These are phyloP conservation scores for Sicyos edulis DNA, from an alignment of 306 rosid genomes.

Conservation along the genomic window DNA sequence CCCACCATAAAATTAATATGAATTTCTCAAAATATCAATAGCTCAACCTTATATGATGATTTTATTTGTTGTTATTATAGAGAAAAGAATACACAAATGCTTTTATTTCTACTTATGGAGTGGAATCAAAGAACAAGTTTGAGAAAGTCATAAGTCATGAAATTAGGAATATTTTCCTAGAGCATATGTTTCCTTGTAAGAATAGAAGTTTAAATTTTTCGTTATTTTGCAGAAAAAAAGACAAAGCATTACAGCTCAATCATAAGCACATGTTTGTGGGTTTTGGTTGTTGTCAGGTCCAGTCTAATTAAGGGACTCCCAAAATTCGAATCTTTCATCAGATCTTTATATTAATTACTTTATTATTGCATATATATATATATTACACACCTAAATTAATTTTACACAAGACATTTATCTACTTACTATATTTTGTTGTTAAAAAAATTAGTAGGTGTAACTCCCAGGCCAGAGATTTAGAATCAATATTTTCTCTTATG, in stretches of 20 bases:
- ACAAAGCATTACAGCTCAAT: no score
- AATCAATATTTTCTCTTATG: no score
- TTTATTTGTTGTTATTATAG: background rate
- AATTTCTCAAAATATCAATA: background rate
- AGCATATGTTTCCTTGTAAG: slow-evolving; percentile 11
- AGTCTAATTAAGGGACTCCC: no score
- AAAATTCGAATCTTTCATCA: no score
- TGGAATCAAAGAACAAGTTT: slow-evolving; percentile 11
- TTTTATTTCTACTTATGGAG: slow-evolving; percentile 7
- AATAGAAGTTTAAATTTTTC: background rate
- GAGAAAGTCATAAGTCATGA: background rate
- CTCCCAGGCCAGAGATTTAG: no score
- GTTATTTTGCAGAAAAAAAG: background rate
- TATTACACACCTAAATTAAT: no score
- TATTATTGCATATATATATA: no score
- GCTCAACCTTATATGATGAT: background rate
- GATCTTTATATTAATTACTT: no score
- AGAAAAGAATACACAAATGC: background rate
- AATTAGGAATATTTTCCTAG: slow-evolving; percentile 17
- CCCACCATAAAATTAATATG: background rate
- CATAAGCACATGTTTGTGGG: no score
- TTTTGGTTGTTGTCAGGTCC: background rate
- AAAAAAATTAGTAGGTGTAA: no score
- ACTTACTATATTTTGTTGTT: no score
- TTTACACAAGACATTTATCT: no score